Evolutionary conservation across 371 early-diverging fungal genomes (phyloP).

Genomic region (Mortierella sp.): DNA sequence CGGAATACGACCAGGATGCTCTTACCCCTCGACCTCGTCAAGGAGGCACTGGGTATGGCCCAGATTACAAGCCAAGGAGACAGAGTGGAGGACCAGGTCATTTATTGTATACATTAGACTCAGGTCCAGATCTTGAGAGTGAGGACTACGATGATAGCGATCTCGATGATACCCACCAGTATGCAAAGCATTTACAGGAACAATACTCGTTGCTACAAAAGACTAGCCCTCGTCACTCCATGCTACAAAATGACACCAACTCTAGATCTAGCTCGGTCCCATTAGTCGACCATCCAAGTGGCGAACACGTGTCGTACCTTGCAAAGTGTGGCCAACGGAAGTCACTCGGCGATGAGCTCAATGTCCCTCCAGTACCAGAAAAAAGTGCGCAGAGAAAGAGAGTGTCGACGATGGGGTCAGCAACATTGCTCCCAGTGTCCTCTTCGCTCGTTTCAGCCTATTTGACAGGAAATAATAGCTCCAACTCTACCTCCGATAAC

Average conservation of each 20-base stretch:
- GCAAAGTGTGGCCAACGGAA: conserved; percentile 34
- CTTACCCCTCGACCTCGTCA: conserved; percentile 35
- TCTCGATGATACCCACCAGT: conserved; percentile 20
- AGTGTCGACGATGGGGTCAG: conserved; percentile 45
- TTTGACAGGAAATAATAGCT: not conserved
- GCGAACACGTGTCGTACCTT: conserved; percentile 14
- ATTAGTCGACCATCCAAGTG: not conserved
- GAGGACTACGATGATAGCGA: conserved; percentile 54
- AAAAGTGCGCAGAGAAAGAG: conserved; percentile 49
- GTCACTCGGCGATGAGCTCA: conserved; percentile 48
- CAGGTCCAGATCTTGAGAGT: conserved; percentile 33
- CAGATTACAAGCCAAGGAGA: conserved; percentile 44
- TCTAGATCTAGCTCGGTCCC: not conserved
- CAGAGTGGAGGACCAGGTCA: conserved; percentile 54
- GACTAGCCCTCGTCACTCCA: conserved; percentile 29
- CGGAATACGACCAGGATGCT: conserved; percentile 40
- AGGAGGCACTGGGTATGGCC: conserved; percentile 29
- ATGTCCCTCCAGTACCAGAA: conserved; percentile 42
- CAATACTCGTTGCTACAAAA: conserved; percentile 43
- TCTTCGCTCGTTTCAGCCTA: conserved; percentile 14
- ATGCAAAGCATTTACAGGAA: conserved; percentile 39
- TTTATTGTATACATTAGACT: conserved; percentile 29
- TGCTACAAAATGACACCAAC: not conserved
- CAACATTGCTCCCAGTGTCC: conserved; percentile 22
- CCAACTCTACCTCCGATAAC: conserved; percentile 7